These are phyloP conservation scores for Clonostachys chloroleuca DNA, from an alignment of 2,329 filamentous ascomycete species.

Conservation along the genomic window DNA sequence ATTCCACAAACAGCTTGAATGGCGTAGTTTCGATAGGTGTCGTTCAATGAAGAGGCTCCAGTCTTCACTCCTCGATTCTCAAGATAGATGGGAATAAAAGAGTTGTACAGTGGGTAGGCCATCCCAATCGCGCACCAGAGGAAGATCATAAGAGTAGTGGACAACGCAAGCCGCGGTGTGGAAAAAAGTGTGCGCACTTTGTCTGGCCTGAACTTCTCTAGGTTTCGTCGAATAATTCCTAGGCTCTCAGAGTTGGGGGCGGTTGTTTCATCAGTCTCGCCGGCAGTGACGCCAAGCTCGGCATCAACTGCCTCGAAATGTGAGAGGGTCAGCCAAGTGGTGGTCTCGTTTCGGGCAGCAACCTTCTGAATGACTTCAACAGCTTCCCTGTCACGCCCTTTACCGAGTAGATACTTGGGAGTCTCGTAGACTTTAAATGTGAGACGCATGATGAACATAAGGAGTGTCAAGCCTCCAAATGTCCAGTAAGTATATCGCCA, in stretches of 20 bases:
- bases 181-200: constrained; percentile 52
- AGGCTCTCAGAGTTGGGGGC: constrained; percentile 2
- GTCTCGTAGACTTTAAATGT: constrained; percentile 28
- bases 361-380: constrained; percentile 34
- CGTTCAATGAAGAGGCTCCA: constrained; percentile 4
- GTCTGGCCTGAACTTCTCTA: constrained; percentile 43
- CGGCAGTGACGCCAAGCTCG: neutral
- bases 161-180: constrained; percentile 44
- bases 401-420: constrained; percentile 31
- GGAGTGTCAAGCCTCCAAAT: constrained; percentile 28
- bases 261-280: constrained; percentile 4
- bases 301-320: constrained; percentile 10
- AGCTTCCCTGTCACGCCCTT: constrained; percentile 30
- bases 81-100: constrained; percentile 27
- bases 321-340: constrained; percentile 15
- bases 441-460: constrained; percentile 28
- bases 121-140: constrained; percentile 58
- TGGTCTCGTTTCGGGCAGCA: constrained; percentile 15
- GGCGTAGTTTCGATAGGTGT: constrained; percentile 10
- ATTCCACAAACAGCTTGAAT: constrained; percentile 13
- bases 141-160: constrained; percentile 46
- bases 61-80: constrained; percentile 12
- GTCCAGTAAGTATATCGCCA: constrained; percentile 34
- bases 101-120: constrained; percentile 51
- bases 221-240: constrained; percentile 32